Conservation (phyloP, 2,329 filamentous ascomycete species). For the Fusarium solani-melongenae region DNA sequence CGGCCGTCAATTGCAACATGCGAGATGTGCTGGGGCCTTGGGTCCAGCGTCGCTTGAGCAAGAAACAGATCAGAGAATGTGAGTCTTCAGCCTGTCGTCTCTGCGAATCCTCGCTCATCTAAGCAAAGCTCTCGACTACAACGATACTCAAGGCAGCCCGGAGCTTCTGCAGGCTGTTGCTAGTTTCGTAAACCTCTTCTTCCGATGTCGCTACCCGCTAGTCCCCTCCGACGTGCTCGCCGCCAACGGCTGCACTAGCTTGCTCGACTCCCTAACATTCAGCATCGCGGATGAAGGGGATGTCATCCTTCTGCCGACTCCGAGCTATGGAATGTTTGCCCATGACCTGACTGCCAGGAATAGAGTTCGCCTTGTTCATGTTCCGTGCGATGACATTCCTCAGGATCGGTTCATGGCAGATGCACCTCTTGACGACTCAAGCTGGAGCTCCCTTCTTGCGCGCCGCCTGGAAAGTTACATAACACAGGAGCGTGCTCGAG, state of each 20-base stretch:
- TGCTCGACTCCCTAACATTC: not conserved
- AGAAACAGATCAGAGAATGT: not conserved
- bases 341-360: not conserved
- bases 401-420: not conserved
- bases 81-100: not conserved
- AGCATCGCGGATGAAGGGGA: not conserved
- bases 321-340: not conserved
- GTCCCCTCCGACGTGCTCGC: not conserved
- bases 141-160: not conserved
- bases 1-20: not conserved
- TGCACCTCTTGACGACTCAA: not conserved
- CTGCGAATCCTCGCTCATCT: not conserved
- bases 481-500: not conserved
- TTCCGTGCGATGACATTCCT: not conserved
- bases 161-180: not conserved
- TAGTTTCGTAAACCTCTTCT: not conserved
- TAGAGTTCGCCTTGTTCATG: not conserved
- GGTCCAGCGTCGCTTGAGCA: not conserved
- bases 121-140: not conserved
- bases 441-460: not conserved
- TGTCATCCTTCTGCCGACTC: not conserved
- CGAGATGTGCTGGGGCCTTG: not conserved
- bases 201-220: not conserved
- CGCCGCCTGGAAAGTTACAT: not conserved
- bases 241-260: not conserved